Base-by-base conservation (phyloP, 2,329 filamentous ascomycete species). In the Arthrobotrys conoides region DNA sequence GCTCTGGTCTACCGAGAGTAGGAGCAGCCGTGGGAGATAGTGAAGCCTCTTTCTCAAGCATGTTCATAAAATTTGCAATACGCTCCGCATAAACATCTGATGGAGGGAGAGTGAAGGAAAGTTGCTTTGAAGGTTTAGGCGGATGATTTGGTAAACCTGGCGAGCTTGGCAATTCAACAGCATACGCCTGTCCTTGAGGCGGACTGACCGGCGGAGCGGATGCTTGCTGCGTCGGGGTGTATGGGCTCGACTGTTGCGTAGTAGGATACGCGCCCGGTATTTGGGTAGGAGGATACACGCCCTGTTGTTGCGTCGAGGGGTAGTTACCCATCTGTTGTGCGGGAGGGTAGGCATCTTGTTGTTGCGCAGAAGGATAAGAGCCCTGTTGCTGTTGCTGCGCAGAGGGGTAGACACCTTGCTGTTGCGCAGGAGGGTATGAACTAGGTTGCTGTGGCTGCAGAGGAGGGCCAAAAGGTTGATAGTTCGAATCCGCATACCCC, bases 21-120 rank as follows among this genome's bases (percentile, higher is more conserved):
- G 73, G 73, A 38, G 41, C 44, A 20, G 66, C 61, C 3, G 73
- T 77, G 10, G 73, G 73, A 18, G 66, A 61, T 16, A 77, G 51
- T 16, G 73, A 77, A 16, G 73, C 67, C 22, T 77, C 73, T 22
- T 77, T 77, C 61, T 77, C 73, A 20, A 77, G 46, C 73, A 77
- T 77, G 41, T 77, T 77, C 73, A 77, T 77, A 20, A 77, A 77
- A 24, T 77, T 77, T 22, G 73, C 67, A 64, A 77, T 77, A 1
- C 73, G 49, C 44, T 77, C 73, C 9, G 73, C 73, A 63, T 77
- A 77, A 48, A 77, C 67, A 59, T 77, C 73, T 18, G 73, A 77
- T 4, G 73, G 73, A 1, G 73, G 73, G 6, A 77, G 73, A 5
- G 73, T 77, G 61, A 77, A 77, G 12, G 73, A 77, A 12, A 77